These are phyloP conservation scores for Pterulicium gracile DNA, from an alignment of 1,284 basidiomycete species.

Conservation along the genomic window DNA sequence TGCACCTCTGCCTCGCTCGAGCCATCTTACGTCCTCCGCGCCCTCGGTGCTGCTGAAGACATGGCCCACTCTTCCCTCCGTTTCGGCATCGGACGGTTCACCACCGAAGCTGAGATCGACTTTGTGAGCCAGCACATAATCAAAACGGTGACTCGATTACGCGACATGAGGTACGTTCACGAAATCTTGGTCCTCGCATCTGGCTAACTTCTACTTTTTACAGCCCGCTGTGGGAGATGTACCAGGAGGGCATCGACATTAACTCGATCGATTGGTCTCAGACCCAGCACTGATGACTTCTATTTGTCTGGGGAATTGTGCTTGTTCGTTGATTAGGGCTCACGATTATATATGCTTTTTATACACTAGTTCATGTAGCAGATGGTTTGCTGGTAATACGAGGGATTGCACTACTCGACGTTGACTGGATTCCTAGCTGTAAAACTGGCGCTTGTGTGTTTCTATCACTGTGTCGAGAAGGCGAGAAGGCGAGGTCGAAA, in stretches of 20 bases:
- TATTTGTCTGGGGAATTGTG: too few species aligned
- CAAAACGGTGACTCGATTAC: conserved; percentile 55
- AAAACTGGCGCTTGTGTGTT: too few species aligned
- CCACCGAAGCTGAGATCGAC: conserved; percentile 95
- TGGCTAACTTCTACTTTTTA: conserved; percentile 7
- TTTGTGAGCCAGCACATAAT: conserved; percentile 89
- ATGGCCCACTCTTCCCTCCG: conserved; percentile 98
- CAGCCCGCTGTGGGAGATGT: conserved; percentile 96
- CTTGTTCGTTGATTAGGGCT: too few species aligned
- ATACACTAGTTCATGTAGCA: too few species aligned
- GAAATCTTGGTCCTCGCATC: conserved; percentile 2
- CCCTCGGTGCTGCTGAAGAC: conserved; percentile 94
- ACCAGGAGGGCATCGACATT: conserved; percentile 94
- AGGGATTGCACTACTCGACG: too few species aligned
- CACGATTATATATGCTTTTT: conserved; percentile 18
- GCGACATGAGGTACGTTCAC: conserved; percentile 44
- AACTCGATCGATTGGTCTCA: conserved; percentile 89
- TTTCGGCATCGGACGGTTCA: conserved; percentile 97
- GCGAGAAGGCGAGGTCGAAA: neutral
- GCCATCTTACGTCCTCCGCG: conserved; percentile 96
- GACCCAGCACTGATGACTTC: conserved; percentile 42
- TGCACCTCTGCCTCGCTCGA: conserved; percentile 98
- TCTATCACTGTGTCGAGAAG: too few species aligned
- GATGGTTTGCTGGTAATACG: too few species aligned
- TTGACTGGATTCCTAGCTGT: too few species aligned